Evolutionary conservation across 208 protist species (phyloP).

Genomic region (Leishmania amazonensis): DNA sequence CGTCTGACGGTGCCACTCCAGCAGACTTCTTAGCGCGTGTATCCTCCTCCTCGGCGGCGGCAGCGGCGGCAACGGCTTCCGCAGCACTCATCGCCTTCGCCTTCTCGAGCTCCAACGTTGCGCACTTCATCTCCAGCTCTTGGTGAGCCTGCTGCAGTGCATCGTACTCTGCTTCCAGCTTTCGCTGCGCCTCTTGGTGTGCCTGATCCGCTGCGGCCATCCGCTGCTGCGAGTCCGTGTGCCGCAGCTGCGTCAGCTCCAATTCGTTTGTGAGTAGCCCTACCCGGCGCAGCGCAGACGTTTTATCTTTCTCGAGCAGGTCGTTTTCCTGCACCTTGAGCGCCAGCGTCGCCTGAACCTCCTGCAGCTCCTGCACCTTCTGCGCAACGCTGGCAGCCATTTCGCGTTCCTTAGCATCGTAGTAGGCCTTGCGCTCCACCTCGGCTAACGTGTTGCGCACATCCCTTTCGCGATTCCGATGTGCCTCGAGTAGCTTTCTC

Average conservation of each 20-base stretch:
- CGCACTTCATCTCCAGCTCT: slow-evolving; percentile 34
- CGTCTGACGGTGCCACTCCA: slow-evolving; percentile 33
- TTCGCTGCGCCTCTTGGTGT: slow-evolving; percentile 25
- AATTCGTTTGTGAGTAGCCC: slow-evolving; percentile 76
- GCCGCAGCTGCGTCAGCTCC: slow-evolving; percentile 63
- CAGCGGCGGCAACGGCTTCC: slow-evolving; percentile 1
- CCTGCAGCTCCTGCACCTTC: slow-evolving; percentile 20
- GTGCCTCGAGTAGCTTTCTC: slow-evolving; percentile 43
- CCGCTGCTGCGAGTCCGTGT: slow-evolving; percentile 41
- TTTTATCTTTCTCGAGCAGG: slow-evolving; percentile 60
- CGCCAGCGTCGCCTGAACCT: slow-evolving; percentile 23
- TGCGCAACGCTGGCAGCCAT: slow-evolving; percentile 34
- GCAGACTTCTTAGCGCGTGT: slow-evolving; percentile 1
- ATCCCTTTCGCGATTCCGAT: slow-evolving; percentile 51
- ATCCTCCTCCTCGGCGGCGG: slow-evolving; percentile 6
- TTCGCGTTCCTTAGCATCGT: slow-evolving; percentile 55
- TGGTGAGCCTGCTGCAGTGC: slow-evolving; percentile 36
- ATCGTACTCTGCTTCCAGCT: slow-evolving; percentile 37
- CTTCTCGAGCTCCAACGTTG: slow-evolving; percentile 21
- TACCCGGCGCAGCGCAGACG: slow-evolving; percentile 60
- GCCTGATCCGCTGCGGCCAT: slow-evolving; percentile 31
- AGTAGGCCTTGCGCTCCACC: slow-evolving; percentile 39
- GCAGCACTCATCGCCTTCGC: slow-evolving; percentile 9
- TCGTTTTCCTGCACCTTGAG: slow-evolving; percentile 55
- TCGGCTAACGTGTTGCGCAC: slow-evolving; percentile 54